A percentile compares a stretch with the other conserved stretches of the same genome.
phyloP scores from a whole-genome alignment of 2,329 filamentous ascomycete species.

The Emydomyces testavorans region DNA sequence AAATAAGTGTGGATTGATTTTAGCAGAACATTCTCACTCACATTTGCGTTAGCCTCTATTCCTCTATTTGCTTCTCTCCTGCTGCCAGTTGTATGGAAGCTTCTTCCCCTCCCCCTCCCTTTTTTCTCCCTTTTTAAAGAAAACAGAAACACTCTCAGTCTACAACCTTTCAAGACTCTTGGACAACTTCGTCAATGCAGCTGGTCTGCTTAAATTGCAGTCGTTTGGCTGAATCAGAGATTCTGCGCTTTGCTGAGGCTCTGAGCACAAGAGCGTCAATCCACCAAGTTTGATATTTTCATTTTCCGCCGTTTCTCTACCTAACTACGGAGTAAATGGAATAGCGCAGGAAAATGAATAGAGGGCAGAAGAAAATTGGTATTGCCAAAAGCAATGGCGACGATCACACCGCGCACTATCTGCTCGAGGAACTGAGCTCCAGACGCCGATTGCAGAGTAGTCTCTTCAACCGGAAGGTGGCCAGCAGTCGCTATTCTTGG shows the following conservation, averaged over 20 bases:
- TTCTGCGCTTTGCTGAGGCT: not conserved
- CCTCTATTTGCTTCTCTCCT: not conserved
- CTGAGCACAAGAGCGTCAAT: not conserved
- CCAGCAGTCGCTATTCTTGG: not conserved
- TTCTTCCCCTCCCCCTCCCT: too few relatives aligned
- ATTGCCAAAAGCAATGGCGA: not conserved
- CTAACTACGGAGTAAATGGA: not conserved
- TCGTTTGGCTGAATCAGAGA: not conserved
- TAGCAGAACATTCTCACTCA: not conserved
- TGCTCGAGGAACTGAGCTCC: not conserved
- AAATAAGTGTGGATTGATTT: not conserved
- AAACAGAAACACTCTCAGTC: not conserved
- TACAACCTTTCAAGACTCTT: not conserved
- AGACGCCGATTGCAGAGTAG: not conserved
- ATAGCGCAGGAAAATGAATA: not conserved
- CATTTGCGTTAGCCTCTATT: not conserved
- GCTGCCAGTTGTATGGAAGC: too few relatives aligned
- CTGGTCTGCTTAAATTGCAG: not conserved
- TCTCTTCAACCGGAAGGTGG: not conserved
- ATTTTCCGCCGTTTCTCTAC: not conserved
- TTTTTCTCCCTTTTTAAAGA: too few relatives aligned
- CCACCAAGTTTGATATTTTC: not conserved
- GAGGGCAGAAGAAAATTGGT: too few relatives aligned
- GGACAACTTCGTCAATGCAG: not conserved
- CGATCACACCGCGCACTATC: not conserved